Conservation (phyloP, 352 stramenopile species). For the Phytophthora constricta region DNA sequence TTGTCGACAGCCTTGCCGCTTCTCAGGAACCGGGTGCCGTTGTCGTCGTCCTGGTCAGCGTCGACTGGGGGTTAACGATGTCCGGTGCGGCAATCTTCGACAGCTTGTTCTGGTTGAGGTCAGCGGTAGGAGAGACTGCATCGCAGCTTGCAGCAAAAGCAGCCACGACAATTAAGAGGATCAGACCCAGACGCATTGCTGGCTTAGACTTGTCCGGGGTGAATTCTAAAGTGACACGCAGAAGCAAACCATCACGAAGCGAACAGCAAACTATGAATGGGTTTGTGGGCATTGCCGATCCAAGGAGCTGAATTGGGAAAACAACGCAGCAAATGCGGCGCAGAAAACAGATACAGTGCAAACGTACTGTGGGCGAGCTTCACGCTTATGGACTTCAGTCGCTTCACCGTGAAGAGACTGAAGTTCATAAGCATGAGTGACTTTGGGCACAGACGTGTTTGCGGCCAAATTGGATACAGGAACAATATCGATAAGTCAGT, state of each 20-base stretch:
- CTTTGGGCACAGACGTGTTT: no score
- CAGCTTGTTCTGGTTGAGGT: neutral
- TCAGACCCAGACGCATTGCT: neutral
- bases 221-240: neutral
- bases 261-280: neutral
- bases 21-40: neutral
- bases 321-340: neutral
- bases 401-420: no score
- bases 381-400: neutral
- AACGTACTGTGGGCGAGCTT: neutral
- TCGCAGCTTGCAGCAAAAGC: neutral
- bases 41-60: no score
- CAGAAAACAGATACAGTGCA: neutral
- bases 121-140: neutral
- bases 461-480: no score
- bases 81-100: neutral
- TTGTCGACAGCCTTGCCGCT: neutral
- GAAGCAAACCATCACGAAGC: no score
- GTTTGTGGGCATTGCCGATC: neutral
- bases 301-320: neutral
- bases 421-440: no score
- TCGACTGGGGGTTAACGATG: no score
- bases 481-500: no score
- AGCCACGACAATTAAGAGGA: neutral
- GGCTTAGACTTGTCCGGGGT: neutral